Evolutionary conservation across 2,329 filamentous ascomycete genomes (phyloP).

Genomic region (Fonsecaea nubica): DNA sequence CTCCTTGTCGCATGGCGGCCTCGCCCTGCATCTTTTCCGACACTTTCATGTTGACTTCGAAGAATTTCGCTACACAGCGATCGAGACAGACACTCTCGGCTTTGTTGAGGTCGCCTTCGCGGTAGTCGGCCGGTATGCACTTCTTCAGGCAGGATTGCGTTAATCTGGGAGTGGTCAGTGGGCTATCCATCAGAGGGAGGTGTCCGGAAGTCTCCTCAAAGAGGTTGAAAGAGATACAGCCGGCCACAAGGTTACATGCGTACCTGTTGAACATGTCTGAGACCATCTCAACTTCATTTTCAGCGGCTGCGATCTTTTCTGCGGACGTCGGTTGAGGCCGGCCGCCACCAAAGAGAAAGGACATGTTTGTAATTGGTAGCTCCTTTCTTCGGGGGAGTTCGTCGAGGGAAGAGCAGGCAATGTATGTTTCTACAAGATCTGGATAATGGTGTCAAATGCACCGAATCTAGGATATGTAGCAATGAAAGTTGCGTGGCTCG

Average conservation of each 20-base stretch:
- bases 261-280: constrained; percentile 99
- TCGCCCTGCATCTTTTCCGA: constrained; percentile 95
- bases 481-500: constrained; percentile 12
- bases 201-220: neutral
- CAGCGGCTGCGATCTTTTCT: constrained; percentile 95
- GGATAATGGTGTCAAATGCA: neutral
- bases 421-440: neutral
- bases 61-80: constrained; percentile 97
- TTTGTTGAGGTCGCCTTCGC: constrained; percentile 96
- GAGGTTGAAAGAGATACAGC: neutral
- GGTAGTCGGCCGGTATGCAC: constrained; percentile 91
- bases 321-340: constrained; percentile 87
- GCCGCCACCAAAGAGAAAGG: constrained; percentile 72
- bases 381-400: neutral
- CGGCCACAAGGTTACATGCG: constrained; percentile 31
- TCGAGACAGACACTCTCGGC: constrained; percentile 98
- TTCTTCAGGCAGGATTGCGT: constrained; percentile 90
- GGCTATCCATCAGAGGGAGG: neutral
- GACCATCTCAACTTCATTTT: constrained; percentile 93
- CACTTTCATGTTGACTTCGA: constrained; percentile 97
- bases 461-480: neutral
- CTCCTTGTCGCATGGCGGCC: constrained; percentile 70
- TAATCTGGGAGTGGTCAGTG: constrained; percentile 62
- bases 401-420: neutral
- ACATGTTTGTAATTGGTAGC: constrained; percentile 60